These are phyloP conservation scores for Vitis rupestris DNA, from an alignment of 164 flowering plant genomes.

Conservation along the genomic window DNA sequence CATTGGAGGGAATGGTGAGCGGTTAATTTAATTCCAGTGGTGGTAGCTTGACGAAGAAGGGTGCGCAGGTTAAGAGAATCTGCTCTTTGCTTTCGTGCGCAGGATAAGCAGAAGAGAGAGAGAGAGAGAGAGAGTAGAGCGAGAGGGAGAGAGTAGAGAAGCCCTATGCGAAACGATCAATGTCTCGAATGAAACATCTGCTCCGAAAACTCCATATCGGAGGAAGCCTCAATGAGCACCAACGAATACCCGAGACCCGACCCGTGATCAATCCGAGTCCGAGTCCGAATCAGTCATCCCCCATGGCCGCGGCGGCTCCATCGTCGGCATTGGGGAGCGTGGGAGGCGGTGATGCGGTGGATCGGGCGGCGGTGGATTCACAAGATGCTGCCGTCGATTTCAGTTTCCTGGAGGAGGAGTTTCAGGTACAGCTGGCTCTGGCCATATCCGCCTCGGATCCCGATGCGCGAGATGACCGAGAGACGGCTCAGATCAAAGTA, in stretches of 20 bases:
- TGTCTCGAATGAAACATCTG: slow-evolving; percentile 84
- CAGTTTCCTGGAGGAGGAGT: slow-evolving; percentile 88
- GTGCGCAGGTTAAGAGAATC: slow-evolving; percentile 45
- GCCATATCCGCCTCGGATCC: slow-evolving; percentile 96
- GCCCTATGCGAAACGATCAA: slow-evolving; percentile 20
- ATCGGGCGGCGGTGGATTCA: slow-evolving; percentile 20
- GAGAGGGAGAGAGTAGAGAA: background rate
- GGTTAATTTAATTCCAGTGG: slow-evolving; percentile 37
- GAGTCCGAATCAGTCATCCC: slow-evolving; percentile 8
- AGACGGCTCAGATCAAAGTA: slow-evolving; percentile 88
- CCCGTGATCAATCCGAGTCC: slow-evolving; percentile 24
- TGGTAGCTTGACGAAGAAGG: slow-evolving; percentile 32
- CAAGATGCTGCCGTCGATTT: slow-evolving; percentile 31
- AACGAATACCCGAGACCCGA: slow-evolving; percentile 28
- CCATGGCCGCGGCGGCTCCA: slow-evolving; percentile 21
- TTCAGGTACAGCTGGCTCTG: slow-evolving; percentile 87
- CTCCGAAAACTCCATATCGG: slow-evolving; percentile 86
- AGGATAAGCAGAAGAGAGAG: slow-evolving; percentile 21
- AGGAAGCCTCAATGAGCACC: slow-evolving; percentile 41
- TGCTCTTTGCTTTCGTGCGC: slow-evolving; percentile 20
- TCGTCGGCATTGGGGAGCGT: slow-evolving; percentile 25
- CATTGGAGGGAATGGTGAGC: slow-evolving; percentile 34
- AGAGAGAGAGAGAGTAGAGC: slow-evolving; percentile 5
- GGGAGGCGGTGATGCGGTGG: slow-evolving; percentile 20
- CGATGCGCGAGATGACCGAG: slow-evolving; percentile 54